These are phyloP conservation scores for Lentithecium fluviatile DNA, from an alignment of 495 filamentous ascomycete species.

Conservation along the genomic window DNA sequence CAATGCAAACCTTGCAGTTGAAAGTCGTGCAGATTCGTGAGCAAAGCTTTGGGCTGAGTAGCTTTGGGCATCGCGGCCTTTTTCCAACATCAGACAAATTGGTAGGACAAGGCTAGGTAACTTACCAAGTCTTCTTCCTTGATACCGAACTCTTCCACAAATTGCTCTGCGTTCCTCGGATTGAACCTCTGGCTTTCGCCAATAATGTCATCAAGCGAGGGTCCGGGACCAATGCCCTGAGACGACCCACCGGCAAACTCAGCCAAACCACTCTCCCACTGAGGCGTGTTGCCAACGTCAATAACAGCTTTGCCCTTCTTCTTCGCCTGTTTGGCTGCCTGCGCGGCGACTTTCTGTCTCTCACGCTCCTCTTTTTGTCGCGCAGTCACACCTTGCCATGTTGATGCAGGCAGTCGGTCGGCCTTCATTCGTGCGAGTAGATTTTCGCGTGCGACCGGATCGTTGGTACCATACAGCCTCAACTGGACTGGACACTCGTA, in stretches of 20 bases:
- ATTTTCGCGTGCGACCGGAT: slow-evolving; percentile 49
- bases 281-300: neutral
- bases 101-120: neutral
- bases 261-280: slow-evolving; percentile 36
- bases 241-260: slow-evolving; percentile 31
- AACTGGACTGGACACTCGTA: slow-evolving; percentile 73
- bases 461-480: slow-evolving; percentile 63
- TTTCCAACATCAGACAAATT: neutral
- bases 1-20: slow-evolving; percentile 82
- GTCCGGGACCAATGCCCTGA: slow-evolving; percentile 32
- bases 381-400: slow-evolving; percentile 13
- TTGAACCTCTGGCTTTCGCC: slow-evolving; percentile 67
- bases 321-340: slow-evolving; percentile 32
- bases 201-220: slow-evolving; percentile 61
- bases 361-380: slow-evolving; percentile 48
- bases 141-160: slow-evolving; percentile 67
- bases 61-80: slow-evolving; percentile 69
- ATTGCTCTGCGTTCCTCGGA: slow-evolving; percentile 62
- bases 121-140: slow-evolving; percentile 62
- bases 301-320: slow-evolving; percentile 24
- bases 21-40: slow-evolving; percentile 71
- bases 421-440: slow-evolving; percentile 62
- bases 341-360: slow-evolving; percentile 28
- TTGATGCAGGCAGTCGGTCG: slow-evolving; percentile 56
- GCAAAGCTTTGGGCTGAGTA: slow-evolving; percentile 60